phyloP scores from a whole-genome alignment of 2,329 filamentous ascomycete genomes.

The Orbilia oligospora region DNA sequence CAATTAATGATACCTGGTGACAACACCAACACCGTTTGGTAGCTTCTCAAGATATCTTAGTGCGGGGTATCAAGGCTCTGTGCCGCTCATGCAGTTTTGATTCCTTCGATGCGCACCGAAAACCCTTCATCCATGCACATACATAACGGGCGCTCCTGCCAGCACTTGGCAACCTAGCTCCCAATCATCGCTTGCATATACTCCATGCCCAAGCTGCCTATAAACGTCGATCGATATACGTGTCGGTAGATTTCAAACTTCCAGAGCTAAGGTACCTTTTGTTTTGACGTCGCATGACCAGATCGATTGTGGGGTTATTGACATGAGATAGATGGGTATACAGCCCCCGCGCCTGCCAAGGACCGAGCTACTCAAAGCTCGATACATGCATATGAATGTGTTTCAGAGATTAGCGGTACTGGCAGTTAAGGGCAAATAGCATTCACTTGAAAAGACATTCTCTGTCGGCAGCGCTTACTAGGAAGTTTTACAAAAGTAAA shows the following conservation, averaged over 20 bases:
- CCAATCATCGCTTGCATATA: conserved; percentile 29
- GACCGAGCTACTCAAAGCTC: neutral
- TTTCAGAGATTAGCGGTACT: conserved; percentile 13
- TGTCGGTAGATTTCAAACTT: neutral
- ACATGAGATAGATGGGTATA: neutral
- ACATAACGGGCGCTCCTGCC: conserved; percentile 12
- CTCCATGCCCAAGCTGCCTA: conserved; percentile 20
- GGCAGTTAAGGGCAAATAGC: neutral
- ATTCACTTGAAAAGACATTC: neutral
- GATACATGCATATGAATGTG: neutral
- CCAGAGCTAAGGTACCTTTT: conserved; percentile 21
- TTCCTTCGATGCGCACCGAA: conserved; percentile 15
- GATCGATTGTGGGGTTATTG: conserved; percentile 32
- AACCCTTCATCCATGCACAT: conserved; percentile 7
- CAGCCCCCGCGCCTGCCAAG: conserved; percentile 14
- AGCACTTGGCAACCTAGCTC: conserved; percentile 15
- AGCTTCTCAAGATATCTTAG: conserved; percentile 32
- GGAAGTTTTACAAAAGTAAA: conserved; percentile 8
- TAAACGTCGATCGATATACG: conserved; percentile 15
- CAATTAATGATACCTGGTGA: conserved; percentile 10
- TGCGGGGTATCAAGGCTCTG: conserved; percentile 30
- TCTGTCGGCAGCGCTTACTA: conserved; percentile 28
- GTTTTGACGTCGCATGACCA: conserved; percentile 39
- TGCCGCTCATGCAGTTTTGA: conserved; percentile 33
- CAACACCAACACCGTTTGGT: conserved; percentile 2